Base-by-base conservation (phyloP, 768 basidiomycete genomes). In the Multifurca ochricompacta region DNA sequence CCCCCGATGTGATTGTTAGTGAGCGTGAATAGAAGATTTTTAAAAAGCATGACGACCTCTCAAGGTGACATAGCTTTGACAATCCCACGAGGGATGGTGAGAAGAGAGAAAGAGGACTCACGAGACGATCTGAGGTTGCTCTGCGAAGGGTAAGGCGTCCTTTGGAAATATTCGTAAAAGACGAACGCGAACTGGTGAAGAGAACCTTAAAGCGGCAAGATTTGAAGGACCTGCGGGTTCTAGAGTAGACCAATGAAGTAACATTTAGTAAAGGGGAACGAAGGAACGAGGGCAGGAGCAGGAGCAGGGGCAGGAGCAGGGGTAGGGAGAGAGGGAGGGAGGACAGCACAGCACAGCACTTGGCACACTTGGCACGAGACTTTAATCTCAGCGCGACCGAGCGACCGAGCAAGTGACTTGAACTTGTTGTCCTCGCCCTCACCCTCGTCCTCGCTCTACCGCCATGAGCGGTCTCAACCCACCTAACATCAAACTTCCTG, bases 201-300 rank as follows among this genome's bases (percentile, higher is more conserved):
- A 67, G 65, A 88, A 90, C n/a, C 87, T 78, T 34, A 90, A 70
- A 1, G 87, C 85, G 27, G 85, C 82, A 18, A 89, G 66, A 52
- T 74, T 73, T 4, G 77, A 78, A 2, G 75, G 71, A 8, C 77
- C 79, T 35, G 77, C 69, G 1, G 87, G 84, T 25, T 72, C 68
- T 50, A 91, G 68, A 25, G 77, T 80, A 42, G 77, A 81, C 81
- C 83, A 89, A 61, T 85, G 81, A 36, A 91, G 74, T 57, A 71
- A 28, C 43, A 56, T 42, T n/a, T n/a, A n/a, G n/a, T n/a, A n/a
- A n/a, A n/a, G n/a, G n/a, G n/a, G n/a, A n/a, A n/a, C n/a, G n/a
- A n/a, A n/a, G n/a, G n/a, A n/a, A n/a, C n/a, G n/a, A n/a, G n/a
- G n/a, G n/a, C n/a, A n/a, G n/a, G n/a, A n/a, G n/a, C n/a, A n/a